Base-by-base conservation (phyloP, 2,329 filamentous ascomycete species). In the Aspergillus melleus region DNA sequence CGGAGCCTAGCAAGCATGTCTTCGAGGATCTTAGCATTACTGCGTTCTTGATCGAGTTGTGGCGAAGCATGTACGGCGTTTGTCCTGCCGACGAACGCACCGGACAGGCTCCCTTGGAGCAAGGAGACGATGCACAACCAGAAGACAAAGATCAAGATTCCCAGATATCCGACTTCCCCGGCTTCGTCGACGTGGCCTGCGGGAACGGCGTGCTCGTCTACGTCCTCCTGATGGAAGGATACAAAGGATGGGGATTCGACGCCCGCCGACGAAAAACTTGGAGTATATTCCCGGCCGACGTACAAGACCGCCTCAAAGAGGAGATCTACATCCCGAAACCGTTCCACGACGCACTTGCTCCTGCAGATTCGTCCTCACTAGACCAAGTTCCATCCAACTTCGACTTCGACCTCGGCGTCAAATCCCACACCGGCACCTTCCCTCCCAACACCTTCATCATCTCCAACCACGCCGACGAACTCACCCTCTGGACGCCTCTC, bases 131-230 rank as follows among this genome's bases (percentile, higher is more conserved):
- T 12, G 32, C 32, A 36, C 32, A 8, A 29, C 6, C 26, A 29
- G 26, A 8, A 29, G 8, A 29, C 26, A 8, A 29, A 29, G 26
- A 29, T 29, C 8, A 6, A 29, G 8, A 1, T 29, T 8, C 2
- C 26, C 26, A 29, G 26, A 6, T 2, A 29, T 29, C 26, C 26
- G 26, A 36, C 0, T 97, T 96, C 68, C 91, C 92, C 0, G 93
- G 94, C 0, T 99, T 98, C 69, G 90, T 97, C 20, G 95, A 99
- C 70, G 92, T 99, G 50, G 95, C 94, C 5, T 98, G 95, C 72
- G 95, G 95, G 2, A 99, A 98, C 70, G 95, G 95, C 1, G 81
- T 99, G 3, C 84, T 99, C 1, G 91, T 96, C 8, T 86, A 96
- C 71, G 85, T 99, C 42, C 84, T 99, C 4, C 83, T 87, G 14